phyloP scores from a whole-genome alignment of 768 basidiomycete species.

The Termitomyces sp. region DNA sequence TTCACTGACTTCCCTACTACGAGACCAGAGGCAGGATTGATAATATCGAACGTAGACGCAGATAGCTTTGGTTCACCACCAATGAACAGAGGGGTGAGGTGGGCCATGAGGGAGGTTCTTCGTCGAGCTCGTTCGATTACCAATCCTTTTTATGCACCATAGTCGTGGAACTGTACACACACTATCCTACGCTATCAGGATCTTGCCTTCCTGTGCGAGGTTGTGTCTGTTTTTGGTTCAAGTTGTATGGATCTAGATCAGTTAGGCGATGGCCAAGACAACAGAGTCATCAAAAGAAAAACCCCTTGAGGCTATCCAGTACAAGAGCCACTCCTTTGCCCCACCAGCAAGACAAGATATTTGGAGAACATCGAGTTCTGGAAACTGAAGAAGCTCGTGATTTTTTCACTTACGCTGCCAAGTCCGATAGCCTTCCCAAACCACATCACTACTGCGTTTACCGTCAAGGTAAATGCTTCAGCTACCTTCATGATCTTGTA shows the following conservation, averaged over 20 bases:
- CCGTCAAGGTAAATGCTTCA: too few species aligned
- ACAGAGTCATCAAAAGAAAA: neutral
- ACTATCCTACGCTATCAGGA: neutral
- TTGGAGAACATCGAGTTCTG: neutral
- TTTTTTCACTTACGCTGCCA: too few species aligned
- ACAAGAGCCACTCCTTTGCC: neutral
- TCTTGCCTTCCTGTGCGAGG: neutral
- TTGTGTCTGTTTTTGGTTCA: neutral
- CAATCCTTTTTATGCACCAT: neutral
- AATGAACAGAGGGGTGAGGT: conserved; percentile 34
- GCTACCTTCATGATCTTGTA: too few species aligned
- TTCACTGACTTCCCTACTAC: conserved; percentile 42
- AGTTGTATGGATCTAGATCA: neutral
- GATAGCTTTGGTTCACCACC: conserved; percentile 32
- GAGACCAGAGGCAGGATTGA: conserved; percentile 33
- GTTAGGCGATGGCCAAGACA: neutral
- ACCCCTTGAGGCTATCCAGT: neutral
- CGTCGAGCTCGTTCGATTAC: neutral
- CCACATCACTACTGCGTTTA: too few species aligned
- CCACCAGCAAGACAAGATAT: neutral
- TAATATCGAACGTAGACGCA: conserved; percentile 38
- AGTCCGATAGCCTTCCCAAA: neutral
- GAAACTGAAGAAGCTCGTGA: neutral
- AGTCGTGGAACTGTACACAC: neutral
- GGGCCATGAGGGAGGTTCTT: conserved; percentile 14